Evolutionary conservation across 2,329 filamentous ascomycete species (phyloP).

Genomic region (Chalaropsis thielavioides): DNA sequence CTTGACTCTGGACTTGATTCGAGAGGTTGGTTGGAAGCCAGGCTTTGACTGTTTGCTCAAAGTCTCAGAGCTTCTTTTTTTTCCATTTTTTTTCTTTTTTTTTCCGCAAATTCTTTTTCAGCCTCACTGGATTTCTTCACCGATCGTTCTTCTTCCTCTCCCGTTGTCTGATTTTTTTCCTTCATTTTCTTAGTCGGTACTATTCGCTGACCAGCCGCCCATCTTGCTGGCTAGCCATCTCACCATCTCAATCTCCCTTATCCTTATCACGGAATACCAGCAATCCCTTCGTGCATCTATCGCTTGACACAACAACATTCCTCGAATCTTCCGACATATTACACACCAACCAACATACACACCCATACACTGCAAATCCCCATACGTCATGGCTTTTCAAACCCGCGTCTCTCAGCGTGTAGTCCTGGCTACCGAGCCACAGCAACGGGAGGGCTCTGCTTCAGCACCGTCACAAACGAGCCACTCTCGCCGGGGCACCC

Average conservation of each 20-base stretch:
- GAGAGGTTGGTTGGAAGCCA: neutral
- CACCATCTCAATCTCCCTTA: neutral
- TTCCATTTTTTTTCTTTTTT: neutral
- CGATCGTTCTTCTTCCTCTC: neutral
- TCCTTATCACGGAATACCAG: neutral
- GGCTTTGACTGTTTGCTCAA: neutral
- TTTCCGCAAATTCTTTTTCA: neutral
- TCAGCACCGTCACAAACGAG: conserved; percentile 12
- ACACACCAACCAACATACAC: neutral
- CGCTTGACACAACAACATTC: conserved; percentile 1
- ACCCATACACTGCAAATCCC: neutral
- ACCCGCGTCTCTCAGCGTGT: conserved; percentile 14
- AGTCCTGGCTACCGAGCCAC: conserved; percentile 5
- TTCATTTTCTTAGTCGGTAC: neutral
- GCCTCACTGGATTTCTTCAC: neutral
- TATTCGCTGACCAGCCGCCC: neutral
- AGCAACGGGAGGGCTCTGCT: conserved; percentile 11
- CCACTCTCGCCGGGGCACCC: conserved; percentile 10
- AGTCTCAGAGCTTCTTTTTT: neutral
- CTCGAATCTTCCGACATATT: neutral
- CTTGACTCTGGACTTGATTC: neutral
- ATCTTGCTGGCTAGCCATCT: neutral
- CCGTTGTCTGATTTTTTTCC: neutral
- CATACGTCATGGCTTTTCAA: conserved; percentile 15
- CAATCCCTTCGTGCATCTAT: neutral